Evolutionary conservation across 2,329 filamentous ascomycete species (phyloP), one percentile per base, ranked within the genome.

Genomic region (Diaporthe capsici): DNA sequence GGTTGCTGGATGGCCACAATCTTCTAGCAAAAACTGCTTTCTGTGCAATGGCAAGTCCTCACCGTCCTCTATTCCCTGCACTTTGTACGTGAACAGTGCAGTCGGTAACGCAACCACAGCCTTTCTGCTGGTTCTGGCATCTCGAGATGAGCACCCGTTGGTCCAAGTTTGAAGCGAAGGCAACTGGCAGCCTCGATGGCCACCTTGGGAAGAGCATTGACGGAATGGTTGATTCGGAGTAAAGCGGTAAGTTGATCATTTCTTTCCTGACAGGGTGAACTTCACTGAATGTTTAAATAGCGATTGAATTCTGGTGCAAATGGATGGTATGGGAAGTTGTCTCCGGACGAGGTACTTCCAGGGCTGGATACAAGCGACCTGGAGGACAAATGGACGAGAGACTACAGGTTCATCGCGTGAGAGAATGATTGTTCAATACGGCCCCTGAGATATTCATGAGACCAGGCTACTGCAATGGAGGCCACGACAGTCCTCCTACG

Each of bases 181-280:
- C 34, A n/a, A 17, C 34, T n/a, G 37, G n/a, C 12, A 8, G 17
- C 15, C 8, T 44, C 12, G 5, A 10, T 28, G n/a, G 37, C n/a
- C n/a, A n/a, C n/a, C n/a, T n/a, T n/a, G n/a, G n/a, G n/a, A 63
- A 6, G 44, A 44, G 60, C 60, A 63, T 25, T 10, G 39, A 42
- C 42, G 60, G 42, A 25, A 28, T 7, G 60, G 39, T 20, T 39
- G 37, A 31, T 9, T 31, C 15, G 25, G 15, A 44, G n/a, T 1
- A 20, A 25, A 17, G 8, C 3, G 44, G 60, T 63, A 28, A 7
- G 61, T 65, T 15, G 8, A 34, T 5, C 10, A 31, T 20, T 22
- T 13, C 42, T 22, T 20, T 3, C 9, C 0, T 17, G 15, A 8
- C 1, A 4, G 4, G 8, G 1, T 22, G 3, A 10, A 31, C 17